Evolutionary conservation across 2,329 filamentous ascomycete species (phyloP).

Genomic region (Colletotrichum echinochloae): DNA sequence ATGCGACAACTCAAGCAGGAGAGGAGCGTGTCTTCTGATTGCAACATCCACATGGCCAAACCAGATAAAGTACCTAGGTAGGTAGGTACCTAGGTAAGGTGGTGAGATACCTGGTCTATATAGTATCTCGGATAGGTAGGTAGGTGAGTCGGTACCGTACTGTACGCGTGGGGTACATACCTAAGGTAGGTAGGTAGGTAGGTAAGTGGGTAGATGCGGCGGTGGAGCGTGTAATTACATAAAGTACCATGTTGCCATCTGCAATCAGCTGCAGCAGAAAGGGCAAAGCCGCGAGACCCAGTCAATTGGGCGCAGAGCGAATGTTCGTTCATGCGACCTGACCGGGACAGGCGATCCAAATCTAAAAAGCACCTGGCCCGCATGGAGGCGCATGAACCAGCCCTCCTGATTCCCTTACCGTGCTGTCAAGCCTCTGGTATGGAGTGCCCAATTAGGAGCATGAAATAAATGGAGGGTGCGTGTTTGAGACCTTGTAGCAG

Average conservation of each 20-base stretch:
- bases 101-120: too few species aligned
- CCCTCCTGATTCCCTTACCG: slow-evolving; percentile 38
- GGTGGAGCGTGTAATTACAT: slow-evolving; percentile 40
- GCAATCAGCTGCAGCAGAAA: slow-evolving; percentile 39
- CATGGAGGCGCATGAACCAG: slow-evolving; percentile 35
- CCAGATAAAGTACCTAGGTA: too few species aligned
- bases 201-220: not conserved
- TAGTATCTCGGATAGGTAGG: too few species aligned
- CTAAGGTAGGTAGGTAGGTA: not conserved
- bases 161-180: not conserved
- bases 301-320: slow-evolving; percentile 38
- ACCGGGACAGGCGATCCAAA: slow-evolving; percentile 41
- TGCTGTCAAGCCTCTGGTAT: not conserved
- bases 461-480: slow-evolving; percentile 27
- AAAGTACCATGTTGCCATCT: slow-evolving; percentile 40
- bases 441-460: not conserved
- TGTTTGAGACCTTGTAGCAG: slow-evolving; percentile 40
- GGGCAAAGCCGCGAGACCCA: slow-evolving; percentile 36
- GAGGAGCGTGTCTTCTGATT: not conserved
- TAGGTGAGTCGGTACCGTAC: not conserved
- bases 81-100: not conserved
- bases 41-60: not conserved
- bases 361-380: slow-evolving; percentile 36
- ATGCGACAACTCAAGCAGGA: slow-evolving; percentile 7
- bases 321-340: slow-evolving; percentile 40